Conservation (phyloP, 768 basidiomycete species). For the Galerina marginata region DNA sequence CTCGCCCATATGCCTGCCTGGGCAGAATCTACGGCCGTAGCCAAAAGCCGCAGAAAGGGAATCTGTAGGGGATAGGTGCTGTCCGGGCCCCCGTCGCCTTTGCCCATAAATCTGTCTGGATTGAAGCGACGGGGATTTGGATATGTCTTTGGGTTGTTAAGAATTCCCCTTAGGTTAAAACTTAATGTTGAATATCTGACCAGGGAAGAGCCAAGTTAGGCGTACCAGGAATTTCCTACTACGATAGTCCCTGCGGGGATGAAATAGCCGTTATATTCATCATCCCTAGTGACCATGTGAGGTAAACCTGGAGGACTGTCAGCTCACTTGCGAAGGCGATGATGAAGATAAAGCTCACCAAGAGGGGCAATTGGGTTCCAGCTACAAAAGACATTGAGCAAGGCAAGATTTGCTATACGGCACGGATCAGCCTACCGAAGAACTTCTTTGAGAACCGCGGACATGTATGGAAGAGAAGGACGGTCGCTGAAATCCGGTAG, state of each 20-base stretch:
- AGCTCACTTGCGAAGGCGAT: too few relatives aligned
- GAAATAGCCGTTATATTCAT: constrained; percentile 33
- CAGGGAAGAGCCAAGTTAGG: constrained; percentile 43
- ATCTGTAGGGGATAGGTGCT: constrained; percentile 38
- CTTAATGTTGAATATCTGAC: neutral
- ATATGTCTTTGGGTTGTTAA: constrained; percentile 51
- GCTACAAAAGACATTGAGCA: constrained; percentile 30
- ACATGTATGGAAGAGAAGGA: constrained; percentile 25
- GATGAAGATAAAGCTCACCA: neutral
- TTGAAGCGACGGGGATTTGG: constrained; percentile 53
- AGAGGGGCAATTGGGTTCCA: constrained; percentile 22
- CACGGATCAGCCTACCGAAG: constrained; percentile 14
- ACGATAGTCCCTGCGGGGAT: constrained; percentile 36
- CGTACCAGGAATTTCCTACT: constrained; percentile 34
- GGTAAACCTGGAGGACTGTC: constrained; percentile 6
- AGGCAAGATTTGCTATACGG: constrained; percentile 25
- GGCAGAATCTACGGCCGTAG: constrained; percentile 52
- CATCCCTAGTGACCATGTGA: constrained; percentile 32
- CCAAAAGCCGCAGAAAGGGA: constrained; percentile 46
- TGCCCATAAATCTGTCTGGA: constrained; percentile 51
- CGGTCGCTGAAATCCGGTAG: constrained; percentile 32
- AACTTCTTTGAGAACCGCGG: constrained; percentile 22
- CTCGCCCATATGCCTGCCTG: constrained; percentile 51
- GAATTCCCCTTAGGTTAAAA: constrained; percentile 45
- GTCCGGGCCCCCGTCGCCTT: constrained; percentile 25